Evolutionary conservation across 164 flowering plant species (phyloP).

Genomic region (Liquidambar formosana): DNA sequence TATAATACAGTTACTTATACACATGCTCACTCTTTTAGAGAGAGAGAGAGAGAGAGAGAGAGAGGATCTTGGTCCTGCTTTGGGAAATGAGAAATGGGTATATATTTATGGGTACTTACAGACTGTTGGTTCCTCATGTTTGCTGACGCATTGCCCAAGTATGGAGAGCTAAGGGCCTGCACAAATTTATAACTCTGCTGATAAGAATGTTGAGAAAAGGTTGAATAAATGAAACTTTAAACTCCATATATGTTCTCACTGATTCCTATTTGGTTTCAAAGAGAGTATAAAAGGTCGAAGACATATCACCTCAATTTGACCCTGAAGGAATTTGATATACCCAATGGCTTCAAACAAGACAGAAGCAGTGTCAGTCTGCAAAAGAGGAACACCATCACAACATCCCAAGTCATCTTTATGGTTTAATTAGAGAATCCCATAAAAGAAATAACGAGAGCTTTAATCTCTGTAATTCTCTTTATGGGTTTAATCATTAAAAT

Average conservation of each 20-base stretch:
- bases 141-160: conserved; percentile 64
- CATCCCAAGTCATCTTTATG: conserved; percentile 18
- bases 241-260: conserved; percentile 33
- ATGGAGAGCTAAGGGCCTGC: conserved; percentile 90
- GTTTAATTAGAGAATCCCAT: conserved; percentile 13
- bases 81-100: conserved; percentile 16
- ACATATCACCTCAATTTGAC: conserved; percentile 88
- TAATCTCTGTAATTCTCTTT: conserved; percentile 1
- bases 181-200: conserved; percentile 23
- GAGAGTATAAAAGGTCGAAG: conserved; percentile 21
- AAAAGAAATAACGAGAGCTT: conserved; percentile 1
- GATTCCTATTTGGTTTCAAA: conserved; percentile 18
- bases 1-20: too few relatives aligned
- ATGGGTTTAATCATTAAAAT: conserved; percentile 15
- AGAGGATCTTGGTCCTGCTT: conserved; percentile 12
- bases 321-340: conserved; percentile 93
- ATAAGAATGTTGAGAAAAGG: conserved; percentile 22
- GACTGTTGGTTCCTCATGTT: conserved; percentile 54
- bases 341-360: conserved; percentile 97
- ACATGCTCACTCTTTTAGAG: too few relatives aligned
- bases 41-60: conserved; percentile 21
- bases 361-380: conserved; percentile 99
- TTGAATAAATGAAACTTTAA: conserved; percentile 34
- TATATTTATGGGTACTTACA: conserved; percentile 41
- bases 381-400: conserved; percentile 35